Percentiles rank a stretch among this genome's conserved stretches.
Evolutionary conservation across 73 alveolate genomes (phyloP).

Genomic region (Durusdinium trenchii): DNA sequence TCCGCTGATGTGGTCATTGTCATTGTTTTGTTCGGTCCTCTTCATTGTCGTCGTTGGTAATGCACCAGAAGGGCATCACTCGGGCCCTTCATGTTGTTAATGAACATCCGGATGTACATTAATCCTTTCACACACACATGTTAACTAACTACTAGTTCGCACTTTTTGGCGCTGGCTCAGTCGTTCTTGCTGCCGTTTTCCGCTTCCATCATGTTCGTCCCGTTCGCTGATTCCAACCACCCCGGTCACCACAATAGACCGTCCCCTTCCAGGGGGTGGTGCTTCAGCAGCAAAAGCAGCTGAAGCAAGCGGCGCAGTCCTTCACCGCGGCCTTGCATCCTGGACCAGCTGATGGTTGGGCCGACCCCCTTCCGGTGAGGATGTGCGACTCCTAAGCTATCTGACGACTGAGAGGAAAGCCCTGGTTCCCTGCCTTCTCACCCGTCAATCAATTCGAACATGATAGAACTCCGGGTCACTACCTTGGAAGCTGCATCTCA

Average conservation of each 20-base stretch:
- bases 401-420: no score
- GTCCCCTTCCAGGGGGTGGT: conserved; percentile 49
- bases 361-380: no score
- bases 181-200: neutral
- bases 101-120: neutral
- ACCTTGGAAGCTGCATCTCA: neutral
- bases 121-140: neutral
- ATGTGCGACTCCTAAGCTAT: no score
- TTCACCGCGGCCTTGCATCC: conserved; percentile 76
- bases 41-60: no score
- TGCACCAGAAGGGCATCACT: no score
- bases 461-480: no score
- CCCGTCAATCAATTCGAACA: no score
- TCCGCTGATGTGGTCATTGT: neutral
- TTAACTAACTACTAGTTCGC: no score
- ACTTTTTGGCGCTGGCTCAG: neutral
- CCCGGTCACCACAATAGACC: neutral
- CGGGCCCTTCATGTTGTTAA: no score
- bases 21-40: no score
- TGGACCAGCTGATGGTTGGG: no score
- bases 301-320: conserved; percentile 82
- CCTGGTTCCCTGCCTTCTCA: no score
- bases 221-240: neutral
- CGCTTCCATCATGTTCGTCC: neutral
- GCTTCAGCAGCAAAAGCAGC: conserved; percentile 88